Base-by-base conservation (phyloP, 2,329 filamentous ascomycete species). In the Shiraia sp. region DNA sequence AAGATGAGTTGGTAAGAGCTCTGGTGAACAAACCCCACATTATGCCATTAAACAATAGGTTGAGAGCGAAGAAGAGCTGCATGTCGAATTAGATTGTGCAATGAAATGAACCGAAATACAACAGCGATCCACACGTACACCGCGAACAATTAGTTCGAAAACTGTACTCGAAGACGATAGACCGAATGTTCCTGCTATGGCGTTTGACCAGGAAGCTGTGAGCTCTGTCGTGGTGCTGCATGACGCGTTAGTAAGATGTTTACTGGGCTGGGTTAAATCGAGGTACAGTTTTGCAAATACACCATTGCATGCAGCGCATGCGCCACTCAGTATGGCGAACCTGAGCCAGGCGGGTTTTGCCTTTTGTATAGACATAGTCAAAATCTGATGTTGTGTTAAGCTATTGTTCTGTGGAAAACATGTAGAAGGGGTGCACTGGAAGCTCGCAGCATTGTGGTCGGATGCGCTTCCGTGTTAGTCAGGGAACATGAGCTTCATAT, bases 21-120 rank as follows among this genome's bases (percentile, higher is more conserved):
- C 82, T 80, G 6, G 88, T 92, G 72, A 91, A 92, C 33, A 92
- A 79, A 0, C 85, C 83, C 88, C 88, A 92, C 88, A 92, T 92
- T 69, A 89, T 75, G 37, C 81, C 86, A 60, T 90, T 90, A 69
- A 90, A 90, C 36, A 79, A 67, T 31, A 90, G 75, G 59, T 90
- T 92, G 10, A 91, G 76, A 1, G 74, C 79, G 59, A 92, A 91
- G 75, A 91, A 91, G 29, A 79, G 71, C 85, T 88, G 53, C 32
- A 12, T 15, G 17, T n/a, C 24, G 14, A 16, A 43, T 52, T 42
- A 47, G 42, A 10, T 12, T 25, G 14, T 22, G 17, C 15, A 26
- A 27, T 13, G 29, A 10, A 30, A 30, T 38, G 17, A 17, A 29
- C 6, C 28, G 14, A 17, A 33, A 25, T 9, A 23, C 29, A 16